phyloP scores from a whole-genome alignment of 306 rosid species.

The Hippophae tibetana region DNA sequence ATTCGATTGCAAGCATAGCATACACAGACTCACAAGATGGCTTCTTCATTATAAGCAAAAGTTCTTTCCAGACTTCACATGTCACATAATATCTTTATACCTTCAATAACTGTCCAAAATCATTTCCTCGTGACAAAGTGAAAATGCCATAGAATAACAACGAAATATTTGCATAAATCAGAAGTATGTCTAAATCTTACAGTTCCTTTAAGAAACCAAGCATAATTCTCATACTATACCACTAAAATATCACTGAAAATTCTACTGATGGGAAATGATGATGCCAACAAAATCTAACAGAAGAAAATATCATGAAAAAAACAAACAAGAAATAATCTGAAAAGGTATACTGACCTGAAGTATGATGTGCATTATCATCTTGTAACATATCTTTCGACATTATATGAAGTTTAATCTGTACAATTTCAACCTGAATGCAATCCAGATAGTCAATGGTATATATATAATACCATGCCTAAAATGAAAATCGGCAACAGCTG shows the following conservation, averaged over 20 bases:
- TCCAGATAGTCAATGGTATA: conserved; percentile 23
- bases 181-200: neutral
- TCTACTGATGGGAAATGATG: neutral
- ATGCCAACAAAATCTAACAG: neutral
- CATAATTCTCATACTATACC: neutral
- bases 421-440: conserved; percentile 46
- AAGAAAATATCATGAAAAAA: neutral
- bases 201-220: neutral
- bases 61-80: too few relatives aligned
- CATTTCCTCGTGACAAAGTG: neutral
- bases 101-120: neutral
- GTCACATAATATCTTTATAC: neutral
- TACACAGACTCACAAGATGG: too few relatives aligned
- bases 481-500: conserved; percentile 9
- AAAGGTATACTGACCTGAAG: conserved; percentile 50
- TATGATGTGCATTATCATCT: conserved; percentile 25
- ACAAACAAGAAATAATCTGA: conserved; percentile 7
- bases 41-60: too few relatives aligned
- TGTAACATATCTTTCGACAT: conserved; percentile 38
- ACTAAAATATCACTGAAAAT: neutral
- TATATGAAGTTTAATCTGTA: conserved; percentile 51
- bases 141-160: conserved; percentile 4
- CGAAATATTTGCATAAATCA: neutral
- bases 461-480: conserved; percentile 12
- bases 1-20: too few relatives aligned